Evolutionary conservation across 768 basidiomycete genomes (phyloP).

Genomic region (Trametopsis cervina): DNA sequence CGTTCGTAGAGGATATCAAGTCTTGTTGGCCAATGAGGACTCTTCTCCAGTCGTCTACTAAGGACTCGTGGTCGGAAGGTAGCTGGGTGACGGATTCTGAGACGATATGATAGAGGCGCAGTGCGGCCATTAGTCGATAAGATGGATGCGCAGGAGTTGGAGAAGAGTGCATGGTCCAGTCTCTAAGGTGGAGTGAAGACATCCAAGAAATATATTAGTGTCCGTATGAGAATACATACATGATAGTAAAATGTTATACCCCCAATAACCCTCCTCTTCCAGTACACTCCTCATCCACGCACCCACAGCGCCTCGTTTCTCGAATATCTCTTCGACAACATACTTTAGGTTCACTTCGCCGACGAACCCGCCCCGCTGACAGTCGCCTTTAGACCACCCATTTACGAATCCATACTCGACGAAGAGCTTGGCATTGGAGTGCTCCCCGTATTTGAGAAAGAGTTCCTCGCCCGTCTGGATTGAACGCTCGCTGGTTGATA

Average conservation of each 20-base stretch:
- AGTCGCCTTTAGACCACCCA: slow-evolving; percentile 21
- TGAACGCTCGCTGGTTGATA: slow-evolving; percentile 37
- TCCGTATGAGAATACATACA: not conserved
- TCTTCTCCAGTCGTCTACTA: slow-evolving; percentile 44
- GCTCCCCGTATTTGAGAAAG: slow-evolving; percentile 71
- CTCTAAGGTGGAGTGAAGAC: slow-evolving; percentile 35
- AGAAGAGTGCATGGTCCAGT: slow-evolving; percentile 69
- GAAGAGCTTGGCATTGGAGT: slow-evolving; percentile 72
- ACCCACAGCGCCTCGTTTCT: slow-evolving; percentile 32
- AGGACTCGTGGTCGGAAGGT: slow-evolving; percentile 21
- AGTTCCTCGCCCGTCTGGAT: slow-evolving; percentile 57
- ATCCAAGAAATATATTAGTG: slow-evolving; percentile 10
- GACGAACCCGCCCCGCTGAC: slow-evolving; percentile 21
- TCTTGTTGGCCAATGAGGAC: slow-evolving; percentile 30
- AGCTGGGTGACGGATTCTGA: slow-evolving; percentile 21
- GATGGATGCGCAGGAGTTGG: slow-evolving; percentile 68
- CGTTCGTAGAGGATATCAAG: slow-evolving; percentile 23
- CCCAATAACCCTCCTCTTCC: slow-evolving; percentile 71
- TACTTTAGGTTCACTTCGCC: slow-evolving; percentile 63
- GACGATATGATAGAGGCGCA: slow-evolving; percentile 57
- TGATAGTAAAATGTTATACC: slow-evolving; percentile 38
- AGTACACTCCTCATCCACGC: slow-evolving; percentile 47
- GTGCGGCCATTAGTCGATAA: slow-evolving; percentile 65
- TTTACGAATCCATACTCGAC: slow-evolving; percentile 89
- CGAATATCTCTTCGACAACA: slow-evolving; percentile 44